These are phyloP conservation scores for Daldinia caldariorum DNA, from an alignment of 495 filamentous ascomycete genomes.

Conservation along the genomic window DNA sequence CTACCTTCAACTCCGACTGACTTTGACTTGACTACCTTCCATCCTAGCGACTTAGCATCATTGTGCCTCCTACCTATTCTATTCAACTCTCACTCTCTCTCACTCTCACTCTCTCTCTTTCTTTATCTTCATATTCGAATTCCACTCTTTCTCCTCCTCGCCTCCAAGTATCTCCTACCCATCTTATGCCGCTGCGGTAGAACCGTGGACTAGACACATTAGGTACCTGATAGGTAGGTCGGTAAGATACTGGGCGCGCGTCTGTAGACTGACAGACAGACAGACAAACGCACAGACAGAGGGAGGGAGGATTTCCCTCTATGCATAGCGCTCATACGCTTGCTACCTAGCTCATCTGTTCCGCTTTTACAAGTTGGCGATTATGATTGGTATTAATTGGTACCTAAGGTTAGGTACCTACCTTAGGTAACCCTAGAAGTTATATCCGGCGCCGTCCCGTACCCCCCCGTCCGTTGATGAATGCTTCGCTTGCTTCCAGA, in stretches of 20 bases:
- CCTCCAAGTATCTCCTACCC: neutral
- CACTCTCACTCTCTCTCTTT: no score
- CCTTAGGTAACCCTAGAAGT: no score
- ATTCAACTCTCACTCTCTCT: neutral
- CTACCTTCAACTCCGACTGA: neutral
- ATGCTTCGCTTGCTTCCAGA: neutral
- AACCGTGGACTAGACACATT: neutral
- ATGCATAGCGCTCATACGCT: neutral
- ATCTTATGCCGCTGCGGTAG: neutral
- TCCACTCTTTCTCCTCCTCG: neutral
- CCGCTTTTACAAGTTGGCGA: neutral
- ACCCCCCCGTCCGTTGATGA: neutral
- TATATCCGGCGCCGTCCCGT: neutral
- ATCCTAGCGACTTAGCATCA: neutral
- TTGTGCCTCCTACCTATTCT: neutral
- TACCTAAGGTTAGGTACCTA: no score
- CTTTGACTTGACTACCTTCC: neutral
- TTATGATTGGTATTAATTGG: conserved; percentile 3
- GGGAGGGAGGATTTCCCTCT: no score
- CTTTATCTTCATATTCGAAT: no score
- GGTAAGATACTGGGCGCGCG: no score
- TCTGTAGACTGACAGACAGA: no score
- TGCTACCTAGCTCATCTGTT: neutral
- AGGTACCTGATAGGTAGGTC: neutral
- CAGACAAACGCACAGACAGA: no score